phyloP scores from a whole-genome alignment of 2,329 filamentous ascomycete species.

The Arthrobotrys conoides region DNA sequence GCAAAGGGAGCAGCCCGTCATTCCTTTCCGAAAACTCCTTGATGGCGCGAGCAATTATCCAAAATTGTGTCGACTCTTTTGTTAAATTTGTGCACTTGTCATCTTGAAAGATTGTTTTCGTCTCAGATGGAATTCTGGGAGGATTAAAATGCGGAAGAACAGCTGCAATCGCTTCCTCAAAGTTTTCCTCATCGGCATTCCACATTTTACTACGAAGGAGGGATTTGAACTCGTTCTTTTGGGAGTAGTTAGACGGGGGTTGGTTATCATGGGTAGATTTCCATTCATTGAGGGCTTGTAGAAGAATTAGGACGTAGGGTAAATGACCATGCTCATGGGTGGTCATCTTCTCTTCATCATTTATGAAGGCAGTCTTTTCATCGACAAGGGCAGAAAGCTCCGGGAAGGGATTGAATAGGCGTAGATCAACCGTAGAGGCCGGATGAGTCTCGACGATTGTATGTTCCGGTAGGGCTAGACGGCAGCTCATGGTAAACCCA shows the following conservation, averaged over 20 bases:
- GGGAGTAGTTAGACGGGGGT: conserved; percentile 80
- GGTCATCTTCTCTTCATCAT: conserved; percentile 69
- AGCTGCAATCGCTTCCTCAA: conserved; percentile 88
- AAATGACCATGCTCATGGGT: conserved; percentile 91
- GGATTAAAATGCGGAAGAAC: conserved; percentile 87
- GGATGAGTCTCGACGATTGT: conserved; percentile 97
- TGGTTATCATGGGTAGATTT: conserved; percentile 78
- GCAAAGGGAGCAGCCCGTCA: conserved; percentile 82
- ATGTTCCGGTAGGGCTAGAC: conserved; percentile 79
- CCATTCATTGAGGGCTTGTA: conserved; percentile 88
- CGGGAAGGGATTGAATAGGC: conserved; percentile 87
- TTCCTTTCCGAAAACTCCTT: conserved; percentile 76
- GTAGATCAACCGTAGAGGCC: conserved; percentile 86
- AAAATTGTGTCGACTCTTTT: conserved; percentile 77
- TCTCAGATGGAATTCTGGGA: conserved; percentile 76
- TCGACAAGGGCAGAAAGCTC: conserved; percentile 79
- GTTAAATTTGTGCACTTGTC: conserved; percentile 71
- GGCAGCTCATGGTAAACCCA: conserved; percentile 92
- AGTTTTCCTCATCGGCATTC: conserved; percentile 91
- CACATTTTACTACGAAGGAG: conserved; percentile 78
- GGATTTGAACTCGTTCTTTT: conserved; percentile 86
- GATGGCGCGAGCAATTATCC: conserved; percentile 87
- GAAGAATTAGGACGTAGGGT: conserved; percentile 84
- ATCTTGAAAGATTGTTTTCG: conserved; percentile 84
- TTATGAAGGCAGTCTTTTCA: conserved; percentile 75